phyloP scores from a whole-genome alignment of 108 stramenopile species.

The Bacterosira constricta region DNA sequence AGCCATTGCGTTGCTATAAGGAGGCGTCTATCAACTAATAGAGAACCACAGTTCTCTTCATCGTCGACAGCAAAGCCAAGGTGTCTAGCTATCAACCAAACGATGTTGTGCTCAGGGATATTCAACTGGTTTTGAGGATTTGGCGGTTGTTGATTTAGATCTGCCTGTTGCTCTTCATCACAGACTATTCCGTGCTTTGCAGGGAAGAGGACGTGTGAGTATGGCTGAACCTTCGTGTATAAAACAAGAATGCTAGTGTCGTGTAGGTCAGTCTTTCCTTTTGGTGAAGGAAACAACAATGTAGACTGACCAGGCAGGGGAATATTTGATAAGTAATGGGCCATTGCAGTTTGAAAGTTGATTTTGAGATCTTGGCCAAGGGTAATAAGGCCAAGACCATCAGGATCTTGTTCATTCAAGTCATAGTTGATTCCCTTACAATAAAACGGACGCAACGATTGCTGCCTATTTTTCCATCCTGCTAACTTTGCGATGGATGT shows the following conservation, averaged over 20 bases:
- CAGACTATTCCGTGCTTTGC: slow-evolving; percentile 10
- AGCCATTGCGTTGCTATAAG: slow-evolving; percentile 72
- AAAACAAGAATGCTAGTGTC: background rate
- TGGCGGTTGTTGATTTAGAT: slow-evolving; percentile 5
- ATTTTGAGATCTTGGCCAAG: slow-evolving; percentile 5
- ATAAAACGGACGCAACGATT: background rate
- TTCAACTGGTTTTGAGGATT: background rate
- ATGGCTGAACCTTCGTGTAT: slow-evolving; percentile 28
- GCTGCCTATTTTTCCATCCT: background rate
- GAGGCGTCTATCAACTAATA: slow-evolving; percentile 63
- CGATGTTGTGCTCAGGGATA: slow-evolving; percentile 42
- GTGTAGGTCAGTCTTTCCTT: background rate
- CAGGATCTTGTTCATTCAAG: slow-evolving; percentile 36
- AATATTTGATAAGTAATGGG: slow-evolving; percentile 49
- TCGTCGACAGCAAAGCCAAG: slow-evolving; percentile 60
- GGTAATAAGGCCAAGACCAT: slow-evolving; percentile 28
- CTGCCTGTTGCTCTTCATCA: too few relatives aligned
- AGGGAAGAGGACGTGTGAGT: slow-evolving; percentile 21
- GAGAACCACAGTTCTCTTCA: slow-evolving; percentile 32
- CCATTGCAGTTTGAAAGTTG: slow-evolving; percentile 37
- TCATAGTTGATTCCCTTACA: slow-evolving; percentile 28
- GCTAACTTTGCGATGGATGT: background rate
- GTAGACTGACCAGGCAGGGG: slow-evolving; percentile 62
- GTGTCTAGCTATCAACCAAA: slow-evolving; percentile 63
- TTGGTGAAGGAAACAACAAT: slow-evolving; percentile 41